Evolutionary conservation across 805 yeast species (phyloP).

Genomic region (Pichia californica): DNA sequence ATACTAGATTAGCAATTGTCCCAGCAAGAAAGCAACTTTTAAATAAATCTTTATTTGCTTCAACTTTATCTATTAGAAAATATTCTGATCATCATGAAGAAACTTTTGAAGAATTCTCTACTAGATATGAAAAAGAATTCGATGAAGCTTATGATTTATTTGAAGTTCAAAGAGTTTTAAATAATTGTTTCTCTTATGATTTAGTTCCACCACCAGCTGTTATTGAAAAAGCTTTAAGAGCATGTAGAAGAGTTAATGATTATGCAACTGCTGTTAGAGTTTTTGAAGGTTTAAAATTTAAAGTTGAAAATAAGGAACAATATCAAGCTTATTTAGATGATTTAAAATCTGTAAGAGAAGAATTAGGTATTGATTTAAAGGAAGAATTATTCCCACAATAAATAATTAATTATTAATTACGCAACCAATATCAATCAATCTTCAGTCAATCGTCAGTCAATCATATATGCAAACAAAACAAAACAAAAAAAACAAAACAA

Average conservation of each 20-base stretch:
- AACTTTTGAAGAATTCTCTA: constrained; percentile 90
- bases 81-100: constrained; percentile 86
- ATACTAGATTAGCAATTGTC: constrained; percentile 23
- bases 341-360: constrained; percentile 83
- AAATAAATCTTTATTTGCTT: constrained; percentile 13
- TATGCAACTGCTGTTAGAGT: constrained; percentile 98
- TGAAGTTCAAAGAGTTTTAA: constrained; percentile 89
- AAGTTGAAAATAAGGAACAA: constrained; percentile 91
- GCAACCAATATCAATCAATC: too few relatives aligned
- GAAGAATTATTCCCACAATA: constrained; percentile 64
- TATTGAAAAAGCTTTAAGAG: constrained; percentile 90
- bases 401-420: neutral
- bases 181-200: constrained; percentile 97
- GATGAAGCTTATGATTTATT: constrained; percentile 87
- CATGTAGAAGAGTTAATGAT: constrained; percentile 98
- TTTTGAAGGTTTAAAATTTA: constrained; percentile 92
- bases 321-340: constrained; percentile 95
- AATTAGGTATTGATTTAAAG: constrained; percentile 87
- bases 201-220: constrained; percentile 97
- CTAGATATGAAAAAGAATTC: constrained; percentile 87
- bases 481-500: too few relatives aligned
- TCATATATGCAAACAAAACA: too few relatives aligned
- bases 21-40: constrained; percentile 15
- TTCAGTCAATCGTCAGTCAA: too few relatives aligned
- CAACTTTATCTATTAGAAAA: constrained; percentile 37